Conservation (phyloP, 768 basidiomycete species). For the Kwoniella sp. region DNA sequence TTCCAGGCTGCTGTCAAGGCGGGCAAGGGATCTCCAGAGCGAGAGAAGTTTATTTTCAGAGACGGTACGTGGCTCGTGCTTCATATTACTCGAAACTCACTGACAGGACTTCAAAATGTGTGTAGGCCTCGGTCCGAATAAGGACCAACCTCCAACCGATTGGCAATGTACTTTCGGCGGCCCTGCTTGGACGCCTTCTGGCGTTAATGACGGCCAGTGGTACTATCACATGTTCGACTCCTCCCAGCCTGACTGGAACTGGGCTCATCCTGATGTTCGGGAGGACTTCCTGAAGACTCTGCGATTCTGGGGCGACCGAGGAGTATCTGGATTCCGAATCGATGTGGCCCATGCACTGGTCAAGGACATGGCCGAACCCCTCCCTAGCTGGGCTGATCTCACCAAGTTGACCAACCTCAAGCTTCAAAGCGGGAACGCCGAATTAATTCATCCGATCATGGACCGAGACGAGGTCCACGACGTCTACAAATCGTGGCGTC, state of each 20-base stretch:
- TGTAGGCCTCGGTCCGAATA: slow-evolving; percentile 35
- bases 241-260: slow-evolving; percentile 49
- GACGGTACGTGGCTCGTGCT: slow-evolving; percentile 33
- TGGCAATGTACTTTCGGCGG: slow-evolving; percentile 46
- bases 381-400: slow-evolving; percentile 31
- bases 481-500: slow-evolving; percentile 45
- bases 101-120: neutral
- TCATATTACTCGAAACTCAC: neutral
- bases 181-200: slow-evolving; percentile 41
- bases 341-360: slow-evolving; percentile 47
- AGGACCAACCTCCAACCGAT: slow-evolving; percentile 39
- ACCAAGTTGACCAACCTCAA: slow-evolving; percentile 23
- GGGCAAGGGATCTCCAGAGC: slow-evolving; percentile 33
- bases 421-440: slow-evolving; percentile 28
- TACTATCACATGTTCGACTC: slow-evolving; percentile 48
- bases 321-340: slow-evolving; percentile 46
- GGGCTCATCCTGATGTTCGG: slow-evolving; percentile 42
- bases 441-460: slow-evolving; percentile 31
- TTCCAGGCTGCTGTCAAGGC: slow-evolving; percentile 46
- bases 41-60: slow-evolving; percentile 44
- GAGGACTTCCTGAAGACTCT: slow-evolving; percentile 47
- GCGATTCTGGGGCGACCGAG: slow-evolving; percentile 46
- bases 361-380: slow-evolving; percentile 35
- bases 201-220: slow-evolving; percentile 40
- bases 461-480: slow-evolving; percentile 45